Conservation (phyloP, 345 rosid species). For the Rhodamnia argentea region DNA sequence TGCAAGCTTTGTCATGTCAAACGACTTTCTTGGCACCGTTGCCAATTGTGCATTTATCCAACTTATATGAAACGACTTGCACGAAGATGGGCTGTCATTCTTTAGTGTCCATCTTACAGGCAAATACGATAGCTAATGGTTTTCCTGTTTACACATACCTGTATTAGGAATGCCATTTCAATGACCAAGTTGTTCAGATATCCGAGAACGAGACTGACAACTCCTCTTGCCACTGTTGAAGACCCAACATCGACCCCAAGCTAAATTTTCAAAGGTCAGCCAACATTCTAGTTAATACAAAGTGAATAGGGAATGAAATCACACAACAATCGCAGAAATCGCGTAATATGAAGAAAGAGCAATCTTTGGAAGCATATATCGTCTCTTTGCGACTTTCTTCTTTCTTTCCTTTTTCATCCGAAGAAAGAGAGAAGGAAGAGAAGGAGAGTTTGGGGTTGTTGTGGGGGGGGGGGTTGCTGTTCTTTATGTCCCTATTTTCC, state of each 20-base stretch:
- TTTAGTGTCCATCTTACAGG: not conserved
- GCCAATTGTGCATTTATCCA: not conserved
- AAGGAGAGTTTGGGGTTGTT: not conserved
- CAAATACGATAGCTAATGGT: not conserved
- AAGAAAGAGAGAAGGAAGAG: not conserved
- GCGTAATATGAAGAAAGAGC: not conserved
- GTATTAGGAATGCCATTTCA: conserved; percentile 91
- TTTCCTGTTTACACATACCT: conserved; percentile 23
- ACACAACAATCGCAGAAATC: not conserved
- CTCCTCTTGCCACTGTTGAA: conserved; percentile 86
- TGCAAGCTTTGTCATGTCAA: not conserved
- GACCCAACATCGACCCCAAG: conserved; percentile 78
- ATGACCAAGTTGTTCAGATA: conserved; percentile 73
- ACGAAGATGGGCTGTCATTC: not conserved
- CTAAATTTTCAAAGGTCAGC: conserved; percentile 24
- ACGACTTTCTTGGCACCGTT: not conserved
- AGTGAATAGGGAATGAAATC: not conserved
- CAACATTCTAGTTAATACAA: not conserved
- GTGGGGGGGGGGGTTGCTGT: no score
- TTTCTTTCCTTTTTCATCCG: not conserved
- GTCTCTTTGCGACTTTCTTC: not conserved
- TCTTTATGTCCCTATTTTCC: not conserved
- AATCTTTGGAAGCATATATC: not conserved
- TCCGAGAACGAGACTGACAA: conserved; percentile 70
- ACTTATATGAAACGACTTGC: not conserved